These are phyloP conservation scores for Fraxinus nigra DNA, from an alignment of 305 asterid species.

Conservation along the genomic window DNA sequence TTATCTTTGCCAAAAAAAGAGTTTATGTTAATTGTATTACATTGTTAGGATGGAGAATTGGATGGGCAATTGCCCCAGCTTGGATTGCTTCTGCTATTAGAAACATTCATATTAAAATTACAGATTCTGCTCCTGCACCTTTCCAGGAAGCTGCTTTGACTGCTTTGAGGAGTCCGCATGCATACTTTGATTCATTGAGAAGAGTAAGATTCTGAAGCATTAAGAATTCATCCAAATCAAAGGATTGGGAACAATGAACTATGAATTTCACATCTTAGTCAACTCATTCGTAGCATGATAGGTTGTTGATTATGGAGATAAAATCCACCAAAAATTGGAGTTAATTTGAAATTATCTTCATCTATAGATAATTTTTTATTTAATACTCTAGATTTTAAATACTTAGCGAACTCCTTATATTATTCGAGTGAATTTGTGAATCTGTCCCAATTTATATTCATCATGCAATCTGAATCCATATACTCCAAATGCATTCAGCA, in stretches of 20 bases:
- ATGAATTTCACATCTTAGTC: background rate
- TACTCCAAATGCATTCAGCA: background rate
- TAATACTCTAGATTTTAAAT: background rate
- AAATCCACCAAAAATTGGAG: background rate
- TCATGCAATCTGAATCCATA: background rate
- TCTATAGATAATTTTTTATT: background rate
- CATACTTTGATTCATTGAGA: conserved; percentile 50
- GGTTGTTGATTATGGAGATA: background rate
- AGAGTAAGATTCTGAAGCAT: conserved; percentile 34
- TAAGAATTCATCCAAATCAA: background rate
- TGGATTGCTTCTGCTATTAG: conserved; percentile 71
- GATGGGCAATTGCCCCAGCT: conserved; percentile 84
- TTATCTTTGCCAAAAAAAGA: background rate
- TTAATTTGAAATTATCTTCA: background rate
- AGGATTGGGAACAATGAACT: background rate
- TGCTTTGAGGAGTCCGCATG: conserved; percentile 64
- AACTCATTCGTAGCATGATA: background rate
- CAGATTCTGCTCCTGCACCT: conserved; percentile 91
- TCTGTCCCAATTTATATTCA: background rate
- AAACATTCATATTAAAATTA: conserved; percentile 63
- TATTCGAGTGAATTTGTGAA: background rate
- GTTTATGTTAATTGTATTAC: background rate
- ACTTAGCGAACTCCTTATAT: background rate
- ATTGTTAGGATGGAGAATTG: conserved; percentile 84
- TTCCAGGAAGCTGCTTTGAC: conserved; percentile 87